Conservation (phyloP, 1,284 basidiomycete species). For the Mycosarcoma maydis region DNA sequence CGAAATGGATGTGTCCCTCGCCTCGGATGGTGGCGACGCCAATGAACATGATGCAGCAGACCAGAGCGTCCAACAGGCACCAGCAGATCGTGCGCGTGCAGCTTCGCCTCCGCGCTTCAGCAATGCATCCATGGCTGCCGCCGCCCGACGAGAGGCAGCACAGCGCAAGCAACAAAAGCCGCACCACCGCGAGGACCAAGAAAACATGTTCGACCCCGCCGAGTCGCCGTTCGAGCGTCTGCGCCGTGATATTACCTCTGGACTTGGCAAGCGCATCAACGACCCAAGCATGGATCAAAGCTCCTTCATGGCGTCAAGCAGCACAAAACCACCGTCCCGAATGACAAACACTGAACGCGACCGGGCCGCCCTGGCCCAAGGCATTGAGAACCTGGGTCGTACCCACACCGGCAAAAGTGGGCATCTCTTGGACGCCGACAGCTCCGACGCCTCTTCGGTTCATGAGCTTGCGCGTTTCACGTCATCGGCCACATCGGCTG, state of each 20-base stretch:
- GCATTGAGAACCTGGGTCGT: conserved; percentile 30
- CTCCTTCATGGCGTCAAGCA: conserved; percentile 15
- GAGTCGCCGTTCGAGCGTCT: conserved; percentile 80
- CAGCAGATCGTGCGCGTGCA: conserved; percentile 73
- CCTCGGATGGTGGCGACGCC: conserved; percentile 6
- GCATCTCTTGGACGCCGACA: conserved; percentile 23
- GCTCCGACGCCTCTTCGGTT: conserved; percentile 31
- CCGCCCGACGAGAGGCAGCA: conserved; percentile 72
- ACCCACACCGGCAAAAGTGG: conserved; percentile 15
- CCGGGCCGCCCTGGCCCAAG: conserved; percentile 34
- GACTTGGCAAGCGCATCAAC: conserved; percentile 23
- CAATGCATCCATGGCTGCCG: conserved; percentile 70
- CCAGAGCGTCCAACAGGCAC: conserved; percentile 34
- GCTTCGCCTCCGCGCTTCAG: conserved; percentile 69
- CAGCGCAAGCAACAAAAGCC: conserved; percentile 35
- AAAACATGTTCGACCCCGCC: conserved; percentile 64
- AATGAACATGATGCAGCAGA: conserved; percentile 25
- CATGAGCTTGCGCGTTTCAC: conserved; percentile 36
- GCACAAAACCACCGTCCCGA: conserved; percentile 6
- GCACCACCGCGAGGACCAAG: conserved; percentile 26
- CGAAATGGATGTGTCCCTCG: conserved; percentile 28
- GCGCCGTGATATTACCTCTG: conserved; percentile 35
- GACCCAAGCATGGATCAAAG: conserved; percentile 32
- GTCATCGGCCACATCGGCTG: conserved; percentile 10
- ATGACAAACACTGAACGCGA: conserved; percentile 20